Evolutionary conservation across 805 yeast species (phyloP), one percentile per base, ranked within the genome.

Genomic region (Yamadazyma sp.): DNA sequence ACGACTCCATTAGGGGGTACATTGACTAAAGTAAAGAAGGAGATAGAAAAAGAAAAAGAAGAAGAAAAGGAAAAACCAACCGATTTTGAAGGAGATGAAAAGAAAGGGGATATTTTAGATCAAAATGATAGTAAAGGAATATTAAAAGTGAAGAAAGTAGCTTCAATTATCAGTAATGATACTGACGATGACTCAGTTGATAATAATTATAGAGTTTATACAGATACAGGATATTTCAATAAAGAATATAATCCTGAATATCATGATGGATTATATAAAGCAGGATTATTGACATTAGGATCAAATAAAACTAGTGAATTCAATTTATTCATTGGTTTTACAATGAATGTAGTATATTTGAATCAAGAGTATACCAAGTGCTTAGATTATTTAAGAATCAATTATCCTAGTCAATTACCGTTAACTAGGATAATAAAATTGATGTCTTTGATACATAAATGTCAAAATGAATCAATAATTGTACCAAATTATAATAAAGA

Each of bases 1-100:
- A 62, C 72, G 9, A 70, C 76, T 17, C 69, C 72, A 1, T 45
- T 53, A 27, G 83, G 83, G 3, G 83, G 83, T 1, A 75, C 82
- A 0, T 40, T 76, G 7, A 35, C 28, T 7, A 30, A 24, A 19
- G 20, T 27, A 14, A 35, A 26, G 23, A 23, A 22, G 7, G 21
- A 25, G 14, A 20, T 20, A 6, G 14, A 14, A 15, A 10, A 58
- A 63, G 15, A 48, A 58, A 27, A 63, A 65, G 9, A 58, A 58
- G 18, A 49, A 45, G 1, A 62, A 63, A 22, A 14, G 21, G 65
- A 70, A 26, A 50, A 62, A 31, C 50, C n/a, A n/a, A n/a, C n/a
- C n/a, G n/a, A n/a, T n/a, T n/a, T n/a, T n/a, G n/a, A n/a, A n/a
- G n/a, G n/a, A n/a, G n/a, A n/a, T n/a, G n/a, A n/a, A 57, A 15